Evolutionary conservation across 2,329 filamentous ascomycete species (phyloP).

Genomic region (Cercospora canescens): DNA sequence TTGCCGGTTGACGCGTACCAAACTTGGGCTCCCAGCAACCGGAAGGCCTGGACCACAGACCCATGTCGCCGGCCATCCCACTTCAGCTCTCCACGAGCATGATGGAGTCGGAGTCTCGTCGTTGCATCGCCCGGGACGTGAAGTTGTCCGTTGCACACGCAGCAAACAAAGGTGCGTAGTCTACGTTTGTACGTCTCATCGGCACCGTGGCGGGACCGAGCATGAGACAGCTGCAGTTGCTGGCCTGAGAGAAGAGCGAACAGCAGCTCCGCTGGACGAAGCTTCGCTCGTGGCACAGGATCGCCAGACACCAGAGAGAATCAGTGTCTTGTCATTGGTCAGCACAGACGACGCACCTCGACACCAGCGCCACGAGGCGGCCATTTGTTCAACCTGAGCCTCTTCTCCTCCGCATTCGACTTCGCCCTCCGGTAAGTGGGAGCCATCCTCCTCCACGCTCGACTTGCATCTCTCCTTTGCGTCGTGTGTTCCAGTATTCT

Average conservation of each 20-base stretch:
- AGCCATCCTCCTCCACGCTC: neutral
- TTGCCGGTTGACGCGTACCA: neutral
- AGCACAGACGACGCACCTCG: neutral
- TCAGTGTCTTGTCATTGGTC: neutral
- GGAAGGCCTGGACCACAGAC: neutral
- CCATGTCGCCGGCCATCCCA: neutral
- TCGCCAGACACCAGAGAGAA: conserved; percentile 1
- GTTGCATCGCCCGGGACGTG: neutral
- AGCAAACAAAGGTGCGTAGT: neutral
- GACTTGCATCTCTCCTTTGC: conserved; percentile 3
- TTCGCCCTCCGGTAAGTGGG: neutral
- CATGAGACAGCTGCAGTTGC: neutral
- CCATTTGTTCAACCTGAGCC: neutral
- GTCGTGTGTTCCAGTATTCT: neutral
- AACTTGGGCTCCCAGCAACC: neutral
- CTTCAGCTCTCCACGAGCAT: neutral
- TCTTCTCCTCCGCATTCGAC: neutral
- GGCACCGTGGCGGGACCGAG: conserved; percentile 7
- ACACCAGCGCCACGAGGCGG: neutral
- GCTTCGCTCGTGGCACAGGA: conserved; percentile 1
- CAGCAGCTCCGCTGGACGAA: neutral
- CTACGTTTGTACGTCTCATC: neutral
- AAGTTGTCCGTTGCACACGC: neutral
- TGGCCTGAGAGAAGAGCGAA: neutral
- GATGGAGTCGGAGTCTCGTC: neutral